phyloP scores from a whole-genome alignment of 108 stramenopile genomes.

The Cyclotella choctawhatcheeana region DNA sequence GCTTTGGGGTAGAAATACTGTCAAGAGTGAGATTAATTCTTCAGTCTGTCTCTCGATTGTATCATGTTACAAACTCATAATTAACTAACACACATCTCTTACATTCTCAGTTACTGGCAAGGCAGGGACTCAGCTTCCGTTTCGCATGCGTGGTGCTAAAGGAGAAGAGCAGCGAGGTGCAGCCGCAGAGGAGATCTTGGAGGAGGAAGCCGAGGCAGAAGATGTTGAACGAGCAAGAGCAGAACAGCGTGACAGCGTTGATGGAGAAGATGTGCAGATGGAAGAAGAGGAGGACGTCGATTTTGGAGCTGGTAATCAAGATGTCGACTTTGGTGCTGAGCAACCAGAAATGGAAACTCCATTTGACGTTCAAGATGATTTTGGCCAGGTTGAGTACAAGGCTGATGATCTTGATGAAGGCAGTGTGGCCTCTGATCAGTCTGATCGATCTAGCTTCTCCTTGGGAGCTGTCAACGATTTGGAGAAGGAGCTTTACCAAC shows the following conservation, averaged over 20 bases:
- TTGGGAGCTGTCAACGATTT: constrained; percentile 82
- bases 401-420: constrained; percentile 54
- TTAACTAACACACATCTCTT: background rate
- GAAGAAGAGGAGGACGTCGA: constrained; percentile 54
- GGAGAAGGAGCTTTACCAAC: constrained; percentile 55
- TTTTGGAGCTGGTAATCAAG: constrained; percentile 43
- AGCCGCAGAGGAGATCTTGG: constrained; percentile 45
- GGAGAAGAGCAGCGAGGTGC: constrained; percentile 53
- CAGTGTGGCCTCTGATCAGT: constrained; percentile 35
- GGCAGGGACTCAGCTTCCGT: constrained; percentile 59
- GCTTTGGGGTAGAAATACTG: constrained; percentile 70
- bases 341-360: constrained; percentile 45
- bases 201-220: constrained; percentile 58
- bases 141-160: constrained; percentile 54
- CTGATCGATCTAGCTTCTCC: constrained; percentile 50
- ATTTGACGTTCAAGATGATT: constrained; percentile 54
- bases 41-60: background rate
- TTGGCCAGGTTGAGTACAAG: constrained; percentile 43
- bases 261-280: constrained; percentile 31
- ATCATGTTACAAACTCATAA: background rate
- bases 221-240: constrained; percentile 56
- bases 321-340: constrained; percentile 42
- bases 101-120: constrained; percentile 42
- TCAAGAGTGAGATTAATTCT: constrained; percentile 31
- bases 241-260: constrained; percentile 35